phyloP scores from a whole-genome alignment of 2,329 filamentous ascomycete species.

The Salinomyces thailandicus region DNA sequence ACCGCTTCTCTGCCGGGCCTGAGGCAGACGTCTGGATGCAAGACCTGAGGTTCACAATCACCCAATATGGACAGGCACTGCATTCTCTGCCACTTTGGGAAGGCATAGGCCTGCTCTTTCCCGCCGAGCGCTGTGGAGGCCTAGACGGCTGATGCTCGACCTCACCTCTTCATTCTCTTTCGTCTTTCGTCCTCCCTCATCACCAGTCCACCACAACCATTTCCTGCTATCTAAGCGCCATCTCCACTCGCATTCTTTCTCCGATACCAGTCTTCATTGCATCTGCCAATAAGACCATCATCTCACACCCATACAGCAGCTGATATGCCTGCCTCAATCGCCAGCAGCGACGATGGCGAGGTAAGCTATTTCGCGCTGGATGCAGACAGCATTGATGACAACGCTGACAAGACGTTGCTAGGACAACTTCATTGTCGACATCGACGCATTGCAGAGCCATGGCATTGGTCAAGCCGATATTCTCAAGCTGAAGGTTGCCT shows the following conservation, averaged over 20 bases:
- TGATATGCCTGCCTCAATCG: constrained; percentile 43
- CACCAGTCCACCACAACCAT: neutral
- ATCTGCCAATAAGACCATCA: too few species aligned
- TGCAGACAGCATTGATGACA: neutral
- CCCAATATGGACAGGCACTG: neutral
- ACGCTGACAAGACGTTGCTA: constrained; percentile 15
- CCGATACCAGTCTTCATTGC: too few species aligned
- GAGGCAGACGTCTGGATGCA: too few species aligned
- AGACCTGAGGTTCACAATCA: neutral
- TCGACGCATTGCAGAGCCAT: constrained; percentile 56
- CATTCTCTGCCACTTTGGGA: too few species aligned
- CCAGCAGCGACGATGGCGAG: constrained; percentile 45
- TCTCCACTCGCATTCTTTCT: neutral
- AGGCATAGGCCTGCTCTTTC: neutral
- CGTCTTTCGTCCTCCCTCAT: neutral
- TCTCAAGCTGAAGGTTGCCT: constrained; percentile 51
- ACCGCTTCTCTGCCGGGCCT: too few species aligned
- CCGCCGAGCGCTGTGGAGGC: neutral
- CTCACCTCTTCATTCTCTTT: neutral
- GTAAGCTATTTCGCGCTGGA: constrained; percentile 24
- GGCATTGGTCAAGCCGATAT: constrained; percentile 58
- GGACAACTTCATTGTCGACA: constrained; percentile 51
- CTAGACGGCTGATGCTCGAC: neutral
- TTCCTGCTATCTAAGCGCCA: neutral
- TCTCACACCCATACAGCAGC: too few species aligned